Conservation (phyloP, 352 stramenopile genomes). For the Pythium monospermum region DNA sequence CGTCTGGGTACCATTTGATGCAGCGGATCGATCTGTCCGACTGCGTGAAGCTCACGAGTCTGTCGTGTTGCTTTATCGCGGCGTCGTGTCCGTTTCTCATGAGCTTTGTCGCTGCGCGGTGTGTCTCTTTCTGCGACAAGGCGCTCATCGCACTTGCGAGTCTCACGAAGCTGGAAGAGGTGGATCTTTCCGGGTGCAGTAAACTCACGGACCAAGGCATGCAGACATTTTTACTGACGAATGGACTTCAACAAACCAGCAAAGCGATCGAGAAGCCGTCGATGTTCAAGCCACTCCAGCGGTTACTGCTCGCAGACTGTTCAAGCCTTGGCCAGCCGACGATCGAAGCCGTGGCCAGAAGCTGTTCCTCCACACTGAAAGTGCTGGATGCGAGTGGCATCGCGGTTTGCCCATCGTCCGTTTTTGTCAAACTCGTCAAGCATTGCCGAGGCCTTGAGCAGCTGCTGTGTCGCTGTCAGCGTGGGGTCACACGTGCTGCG, state of each 20-base stretch:
- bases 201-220: slow-evolving; percentile 41
- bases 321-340: not conserved
- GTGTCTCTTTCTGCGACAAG: slow-evolving; percentile 51
- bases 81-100: slow-evolving; percentile 51
- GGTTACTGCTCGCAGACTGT: slow-evolving; percentile 3
- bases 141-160: slow-evolving; percentile 42
- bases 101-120: slow-evolving; percentile 37
- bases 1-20: slow-evolving; percentile 39
- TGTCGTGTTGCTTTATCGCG: slow-evolving; percentile 58
- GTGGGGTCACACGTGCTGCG: slow-evolving; percentile 36
- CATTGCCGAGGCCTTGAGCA: slow-evolving; percentile 21
- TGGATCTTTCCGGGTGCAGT: slow-evolving; percentile 47
- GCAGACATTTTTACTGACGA: slow-evolving; percentile 36
- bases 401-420: slow-evolving; percentile 16
- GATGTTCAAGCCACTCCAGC: not conserved
- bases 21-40: slow-evolving; percentile 52
- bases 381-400: slow-evolving; percentile 37
- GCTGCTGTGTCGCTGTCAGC: slow-evolving; percentile 31
- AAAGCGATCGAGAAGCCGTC: slow-evolving; percentile 6
- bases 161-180: slow-evolving; percentile 40
- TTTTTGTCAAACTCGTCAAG: slow-evolving; percentile 39
- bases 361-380: slow-evolving; percentile 5
- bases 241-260: slow-evolving; percentile 16
- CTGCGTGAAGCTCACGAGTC: slow-evolving; percentile 40
- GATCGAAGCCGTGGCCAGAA: slow-evolving; percentile 9